Percentiles rank a stretch among this genome's conserved stretches.
Evolutionary conservation across 1,284 basidiomycete genomes (phyloP).

Genomic region (Irpex lacteus): DNA sequence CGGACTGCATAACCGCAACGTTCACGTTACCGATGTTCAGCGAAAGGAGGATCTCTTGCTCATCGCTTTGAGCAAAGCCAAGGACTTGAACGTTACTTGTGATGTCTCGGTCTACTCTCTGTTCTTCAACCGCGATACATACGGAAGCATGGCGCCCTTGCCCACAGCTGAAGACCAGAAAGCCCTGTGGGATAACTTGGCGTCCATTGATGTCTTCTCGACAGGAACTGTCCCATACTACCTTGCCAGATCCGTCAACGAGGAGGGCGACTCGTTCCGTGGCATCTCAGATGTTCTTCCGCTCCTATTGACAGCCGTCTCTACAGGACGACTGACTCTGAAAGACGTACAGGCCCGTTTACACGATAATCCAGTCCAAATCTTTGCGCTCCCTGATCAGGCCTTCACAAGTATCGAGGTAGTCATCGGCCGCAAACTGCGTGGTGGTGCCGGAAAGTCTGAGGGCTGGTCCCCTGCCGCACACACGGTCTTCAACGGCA

Average conservation of each 20-base stretch:
- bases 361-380: conserved; percentile 89
- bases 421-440: conserved; percentile 76
- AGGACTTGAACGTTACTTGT: conserved; percentile 93
- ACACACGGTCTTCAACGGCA: conserved; percentile 64
- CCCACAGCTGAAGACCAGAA: conserved; percentile 81
- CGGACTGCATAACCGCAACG: conserved; percentile 84
- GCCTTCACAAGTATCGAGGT: conserved; percentile 90
- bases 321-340: conserved; percentile 77
- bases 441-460: conserved; percentile 30
- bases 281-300: conserved; percentile 90
- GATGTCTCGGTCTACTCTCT: conserved; percentile 93
- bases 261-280: conserved; percentile 67
- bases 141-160: conserved; percentile 63
- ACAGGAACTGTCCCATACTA: conserved; percentile 84
- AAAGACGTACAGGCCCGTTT: conserved; percentile 81
- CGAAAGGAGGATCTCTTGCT: conserved; percentile 86
- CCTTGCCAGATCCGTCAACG: conserved; percentile 67
- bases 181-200: conserved; percentile 86
- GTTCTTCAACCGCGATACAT: conserved; percentile 85
- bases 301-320: conserved; percentile 85
- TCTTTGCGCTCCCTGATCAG: conserved; percentile 91
- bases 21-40: conserved; percentile 94
- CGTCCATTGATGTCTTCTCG: conserved; percentile 89
- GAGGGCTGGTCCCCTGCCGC: conserved; percentile 86
- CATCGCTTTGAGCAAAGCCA: conserved; percentile 94